Evolutionary conservation across 2,329 filamentous ascomycete genomes (phyloP), one percentile per base, ranked within the genome.

Genomic region (Dactylonectria macrodidyma): DNA sequence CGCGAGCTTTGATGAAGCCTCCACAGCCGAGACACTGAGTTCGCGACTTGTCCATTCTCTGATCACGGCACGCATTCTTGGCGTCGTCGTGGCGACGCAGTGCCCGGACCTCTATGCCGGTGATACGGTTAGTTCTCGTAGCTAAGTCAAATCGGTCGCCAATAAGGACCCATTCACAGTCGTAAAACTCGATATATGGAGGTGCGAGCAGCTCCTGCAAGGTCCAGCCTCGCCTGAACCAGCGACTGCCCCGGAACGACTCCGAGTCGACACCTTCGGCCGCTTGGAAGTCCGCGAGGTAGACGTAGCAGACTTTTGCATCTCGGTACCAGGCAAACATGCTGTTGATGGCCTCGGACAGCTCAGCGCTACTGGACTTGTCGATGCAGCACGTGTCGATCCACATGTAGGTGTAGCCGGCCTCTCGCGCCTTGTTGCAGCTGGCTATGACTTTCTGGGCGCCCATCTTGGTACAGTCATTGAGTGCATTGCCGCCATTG

Each of bases 371-470:
- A n/a, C 44, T 58, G 22, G 26, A 46, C 16, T 58, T 58, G 55
- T 58, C 55, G 38, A 58, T 58, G n/a, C 55, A 58, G 30, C 24
- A 58, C 22, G 26, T 58, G n/a, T 33, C 41, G 16, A 47, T 36
- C 50, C 50, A 52, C 16, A 58, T 16, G 5, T 47, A 19, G 9
- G 16, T 16, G 4, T 12, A 22, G 10, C 38, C 55, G 8, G 26
- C 55, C 9, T 30, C 26, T 26, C 22, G 22, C 8, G 26, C 41
- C 9, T 48, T 44, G 10, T n/a, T 44, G 41, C 44, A 58, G 8
- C 55, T 33, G n/a, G 19, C n/a, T 4, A 46, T 47, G 55, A 47
- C 41, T 22, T 34, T 58, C 26, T 14, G 9, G 8, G 11, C 38
- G 11, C 38, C 38, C 16, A 11, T 41, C 38, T 41, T 52, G 1